Evolutionary conservation across 257 asterid genomes (phyloP).

Genomic region (Gentiana straminea): DNA sequence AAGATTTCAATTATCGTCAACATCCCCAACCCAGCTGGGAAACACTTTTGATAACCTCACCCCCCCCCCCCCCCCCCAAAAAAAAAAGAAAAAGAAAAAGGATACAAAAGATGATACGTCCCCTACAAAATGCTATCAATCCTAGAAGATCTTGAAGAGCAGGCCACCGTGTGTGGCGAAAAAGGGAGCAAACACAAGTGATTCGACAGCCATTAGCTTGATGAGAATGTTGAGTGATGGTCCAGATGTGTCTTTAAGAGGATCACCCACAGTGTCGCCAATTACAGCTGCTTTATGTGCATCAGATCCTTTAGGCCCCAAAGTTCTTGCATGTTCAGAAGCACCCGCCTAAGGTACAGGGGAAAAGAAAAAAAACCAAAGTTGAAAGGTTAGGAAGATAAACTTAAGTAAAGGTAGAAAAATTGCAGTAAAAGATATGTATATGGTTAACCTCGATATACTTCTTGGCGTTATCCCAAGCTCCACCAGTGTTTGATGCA

Average conservation of each 20-base stretch:
- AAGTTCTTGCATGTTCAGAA: constrained; percentile 40
- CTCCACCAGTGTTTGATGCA: constrained; percentile 20
- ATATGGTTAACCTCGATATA: constrained; percentile 13
- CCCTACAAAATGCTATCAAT: too few relatives aligned
- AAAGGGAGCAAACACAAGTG: constrained; percentile 53
- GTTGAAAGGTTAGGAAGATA: background rate
- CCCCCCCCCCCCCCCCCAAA: too few relatives aligned
- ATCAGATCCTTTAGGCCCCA: constrained; percentile 53
- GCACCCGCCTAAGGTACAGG: constrained; percentile 31
- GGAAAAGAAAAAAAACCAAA: background rate
- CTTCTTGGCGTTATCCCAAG: constrained; percentile 23
- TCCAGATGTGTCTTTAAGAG: constrained; percentile 54
- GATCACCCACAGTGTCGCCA: constrained; percentile 56
- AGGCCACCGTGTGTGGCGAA: constrained; percentile 60
- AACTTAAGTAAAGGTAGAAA: too few relatives aligned
- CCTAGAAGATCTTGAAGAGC: constrained; percentile 26
- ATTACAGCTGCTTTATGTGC: constrained; percentile 56
- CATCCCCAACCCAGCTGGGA: too few relatives aligned
- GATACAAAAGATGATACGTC: too few relatives aligned
- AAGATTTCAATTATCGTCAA: too few relatives aligned
- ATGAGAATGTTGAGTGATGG: constrained; percentile 49
- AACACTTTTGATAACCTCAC: too few relatives aligned
- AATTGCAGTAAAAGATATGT: background rate
- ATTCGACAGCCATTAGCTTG: constrained; percentile 55
- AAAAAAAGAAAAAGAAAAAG: too few relatives aligned